Evolutionary conservation across 495 filamentous ascomycete genomes (phyloP).

Genomic region (Penicillium cataractarum): DNA sequence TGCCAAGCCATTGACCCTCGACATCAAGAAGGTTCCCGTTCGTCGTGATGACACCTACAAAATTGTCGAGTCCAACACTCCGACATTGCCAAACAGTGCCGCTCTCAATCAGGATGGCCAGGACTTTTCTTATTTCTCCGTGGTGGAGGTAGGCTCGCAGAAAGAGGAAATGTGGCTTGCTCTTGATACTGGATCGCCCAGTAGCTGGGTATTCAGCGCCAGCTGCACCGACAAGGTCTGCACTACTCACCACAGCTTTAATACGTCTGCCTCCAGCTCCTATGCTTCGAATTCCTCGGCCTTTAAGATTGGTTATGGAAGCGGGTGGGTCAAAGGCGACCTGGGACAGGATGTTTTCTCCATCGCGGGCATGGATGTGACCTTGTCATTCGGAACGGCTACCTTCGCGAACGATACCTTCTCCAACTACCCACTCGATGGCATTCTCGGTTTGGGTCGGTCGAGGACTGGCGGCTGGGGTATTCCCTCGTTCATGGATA

Average conservation of each 20-base stretch:
- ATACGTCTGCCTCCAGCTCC: conserved; percentile 59
- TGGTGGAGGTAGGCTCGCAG: conserved; percentile 67
- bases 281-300: conserved; percentile 53
- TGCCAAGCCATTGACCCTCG: conserved; percentile 28
- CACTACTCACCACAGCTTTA: conserved; percentile 66
- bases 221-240: conserved; percentile 66
- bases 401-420: conserved; percentile 70
- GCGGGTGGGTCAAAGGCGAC: conserved; percentile 66
- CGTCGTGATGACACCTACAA: conserved; percentile 56
- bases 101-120: conserved; percentile 74
- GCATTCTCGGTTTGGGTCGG: conserved; percentile 79
- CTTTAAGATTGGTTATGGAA: conserved; percentile 67
- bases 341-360: conserved; percentile 64
- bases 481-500: conserved; percentile 65
- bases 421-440: conserved; percentile 76
- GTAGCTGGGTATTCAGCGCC: conserved; percentile 76
- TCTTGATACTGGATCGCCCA: conserved; percentile 76
- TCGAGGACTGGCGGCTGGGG: conserved; percentile 44
- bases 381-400: conserved; percentile 70
- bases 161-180: conserved; percentile 70
- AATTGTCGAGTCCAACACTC: conserved; percentile 57
- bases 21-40: conserved; percentile 36
- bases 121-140: conserved; percentile 77
- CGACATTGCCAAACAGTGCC: conserved; percentile 59
- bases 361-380: conserved; percentile 64